phyloP scores from a whole-genome alignment of 75 land plant genomes.

The Selaginella tamariscina region DNA sequence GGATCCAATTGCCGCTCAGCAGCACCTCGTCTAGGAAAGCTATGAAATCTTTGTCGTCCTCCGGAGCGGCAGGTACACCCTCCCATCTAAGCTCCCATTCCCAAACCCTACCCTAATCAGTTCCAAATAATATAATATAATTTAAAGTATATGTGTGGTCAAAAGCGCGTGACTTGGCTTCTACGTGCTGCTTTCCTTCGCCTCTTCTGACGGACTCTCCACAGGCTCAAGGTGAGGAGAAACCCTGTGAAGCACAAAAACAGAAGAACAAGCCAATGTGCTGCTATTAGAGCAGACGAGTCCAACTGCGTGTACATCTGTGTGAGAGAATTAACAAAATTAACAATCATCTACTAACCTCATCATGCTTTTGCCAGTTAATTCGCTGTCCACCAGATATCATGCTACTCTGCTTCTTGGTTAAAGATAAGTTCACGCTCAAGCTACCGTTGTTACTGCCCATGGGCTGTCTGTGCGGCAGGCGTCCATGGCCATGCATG shows the following conservation, averaged over 20 bases:
- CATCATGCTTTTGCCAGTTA: background rate
- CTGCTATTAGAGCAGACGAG: constrained; percentile 37
- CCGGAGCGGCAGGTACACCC: no score
- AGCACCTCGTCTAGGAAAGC: no score
- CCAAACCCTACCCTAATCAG: no score
- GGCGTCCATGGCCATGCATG: constrained; percentile 12
- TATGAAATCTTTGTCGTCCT: no score
- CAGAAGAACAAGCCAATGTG: constrained; percentile 70
- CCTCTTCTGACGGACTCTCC: constrained; percentile 56
- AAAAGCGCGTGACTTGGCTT: background rate
- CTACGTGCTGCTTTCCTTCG: constrained; percentile 42
- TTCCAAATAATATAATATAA: no score
- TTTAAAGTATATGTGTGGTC: no score
- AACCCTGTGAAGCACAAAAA: constrained; percentile 57
- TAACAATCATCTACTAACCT: background rate
- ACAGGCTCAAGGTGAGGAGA: constrained; percentile 49
- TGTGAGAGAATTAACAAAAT: background rate
- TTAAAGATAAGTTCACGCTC: background rate
- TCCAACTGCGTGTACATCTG: constrained; percentile 44
- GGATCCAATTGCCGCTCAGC: no score
- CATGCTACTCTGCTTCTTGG: background rate
- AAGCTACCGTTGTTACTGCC: constrained; percentile 8
- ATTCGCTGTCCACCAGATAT: background rate
- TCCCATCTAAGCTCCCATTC: no score
- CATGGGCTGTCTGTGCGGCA: constrained; percentile 18